phyloP scores from a whole-genome alignment of 768 basidiomycete species.

The Hydnum rufescens region DNA sequence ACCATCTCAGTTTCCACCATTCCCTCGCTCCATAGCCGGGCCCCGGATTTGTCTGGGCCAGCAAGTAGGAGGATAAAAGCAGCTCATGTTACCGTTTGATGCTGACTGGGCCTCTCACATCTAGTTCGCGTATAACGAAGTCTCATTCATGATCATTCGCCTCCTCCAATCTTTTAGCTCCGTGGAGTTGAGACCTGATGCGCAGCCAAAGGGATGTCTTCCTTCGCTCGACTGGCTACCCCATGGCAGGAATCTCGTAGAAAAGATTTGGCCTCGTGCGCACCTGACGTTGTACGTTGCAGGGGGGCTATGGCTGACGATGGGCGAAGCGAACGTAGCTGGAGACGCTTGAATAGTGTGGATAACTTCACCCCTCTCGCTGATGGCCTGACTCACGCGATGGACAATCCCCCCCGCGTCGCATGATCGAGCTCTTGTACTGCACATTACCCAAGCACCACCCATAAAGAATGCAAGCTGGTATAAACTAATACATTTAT shows the following conservation, averaged over 20 bases:
- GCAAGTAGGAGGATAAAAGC: constrained; percentile 15
- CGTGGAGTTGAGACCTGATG: constrained; percentile 39
- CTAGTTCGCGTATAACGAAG: constrained; percentile 60
- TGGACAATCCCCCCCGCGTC: no score
- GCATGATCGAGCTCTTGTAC: no score
- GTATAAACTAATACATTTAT: no score
- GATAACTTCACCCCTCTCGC: no score
- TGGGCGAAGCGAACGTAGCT: no score
- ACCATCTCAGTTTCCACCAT: background rate
- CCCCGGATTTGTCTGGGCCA: constrained; percentile 24
- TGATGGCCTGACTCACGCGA: no score
- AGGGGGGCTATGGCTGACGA: no score
- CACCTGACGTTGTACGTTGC: constrained; percentile 46
- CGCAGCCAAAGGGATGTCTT: constrained; percentile 39
- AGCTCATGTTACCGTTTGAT: background rate
- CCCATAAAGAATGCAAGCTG: no score
- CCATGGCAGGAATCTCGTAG: constrained; percentile 25
- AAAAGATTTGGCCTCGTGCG: constrained; percentile 41
- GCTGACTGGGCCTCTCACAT: constrained; percentile 40
- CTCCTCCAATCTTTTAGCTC: constrained; percentile 44
- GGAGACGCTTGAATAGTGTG: no score
- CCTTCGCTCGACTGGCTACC: constrained; percentile 29
- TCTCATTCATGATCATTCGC: constrained; percentile 49
- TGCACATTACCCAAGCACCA: no score
- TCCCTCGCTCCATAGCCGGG: constrained; percentile 19